Percentiles rank a stretch among this genome's conserved stretches.
Evolutionary conservation across 1,284 basidiomycete species (phyloP).

Genomic region (Neolentinus lepideus): DNA sequence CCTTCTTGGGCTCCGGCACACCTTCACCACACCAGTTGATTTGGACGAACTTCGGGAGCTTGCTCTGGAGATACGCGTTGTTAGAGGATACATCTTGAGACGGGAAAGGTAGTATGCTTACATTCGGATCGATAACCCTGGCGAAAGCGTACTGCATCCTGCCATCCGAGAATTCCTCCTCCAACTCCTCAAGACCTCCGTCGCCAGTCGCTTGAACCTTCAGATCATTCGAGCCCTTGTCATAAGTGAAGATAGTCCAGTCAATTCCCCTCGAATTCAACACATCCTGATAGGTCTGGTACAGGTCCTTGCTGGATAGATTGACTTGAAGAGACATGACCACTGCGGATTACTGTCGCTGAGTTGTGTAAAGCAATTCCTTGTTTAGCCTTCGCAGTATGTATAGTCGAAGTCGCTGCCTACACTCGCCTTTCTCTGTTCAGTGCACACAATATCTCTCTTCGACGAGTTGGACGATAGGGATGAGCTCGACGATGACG

Average conservation of each 20-base stretch:
- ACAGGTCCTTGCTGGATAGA: constrained; percentile 64
- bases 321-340: constrained; percentile 73
- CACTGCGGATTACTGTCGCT: not conserved
- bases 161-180: constrained; percentile 94
- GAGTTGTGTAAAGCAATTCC: not conserved
- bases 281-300: constrained; percentile 76
- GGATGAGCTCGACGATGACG: not conserved
- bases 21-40: constrained; percentile 95
- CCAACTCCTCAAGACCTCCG: constrained; percentile 84
- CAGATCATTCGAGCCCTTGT: constrained; percentile 83
- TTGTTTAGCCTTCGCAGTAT: not conserved
- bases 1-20: constrained; percentile 89
- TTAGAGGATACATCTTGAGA: constrained; percentile 4
- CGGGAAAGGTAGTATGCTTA: constrained; percentile 30
- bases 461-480: not conserved
- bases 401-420: no score
- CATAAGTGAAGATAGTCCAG: constrained; percentile 86
- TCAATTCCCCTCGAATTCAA: constrained; percentile 71
- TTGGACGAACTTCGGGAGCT: constrained; percentile 90
- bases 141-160: constrained; percentile 95
- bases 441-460: no score
- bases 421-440: no score
- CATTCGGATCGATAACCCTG: constrained; percentile 83
- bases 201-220: constrained; percentile 83
- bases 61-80: constrained; percentile 40